Conservation (phyloP, 73 alveolate species). For the Symbiodinium pilosum region DNA sequence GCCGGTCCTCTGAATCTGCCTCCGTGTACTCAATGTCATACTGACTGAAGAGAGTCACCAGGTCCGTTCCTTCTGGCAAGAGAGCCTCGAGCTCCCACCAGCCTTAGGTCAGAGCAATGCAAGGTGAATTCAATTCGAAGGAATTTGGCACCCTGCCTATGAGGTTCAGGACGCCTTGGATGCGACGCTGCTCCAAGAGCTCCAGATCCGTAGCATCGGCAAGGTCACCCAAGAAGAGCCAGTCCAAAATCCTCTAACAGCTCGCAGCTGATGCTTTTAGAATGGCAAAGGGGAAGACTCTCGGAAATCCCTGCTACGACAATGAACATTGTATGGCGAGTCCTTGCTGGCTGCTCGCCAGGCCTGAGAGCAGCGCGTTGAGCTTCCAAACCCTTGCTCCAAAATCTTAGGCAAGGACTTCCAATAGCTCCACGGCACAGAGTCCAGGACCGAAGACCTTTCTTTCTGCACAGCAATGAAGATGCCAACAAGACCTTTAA, state of each 20-base stretch:
- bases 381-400: too few species aligned
- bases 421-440: conserved; percentile 83
- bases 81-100: conserved; percentile 71
- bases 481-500: too few species aligned
- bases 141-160: background rate
- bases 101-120: background rate
- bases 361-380: conserved; percentile 38
- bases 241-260: conserved; percentile 32
- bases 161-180: conserved; percentile 55
- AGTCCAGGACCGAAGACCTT: conserved; percentile 75
- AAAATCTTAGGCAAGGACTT: conserved; percentile 27
- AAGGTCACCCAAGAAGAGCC: conserved; percentile 66
- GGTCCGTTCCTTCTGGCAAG: conserved; percentile 60
- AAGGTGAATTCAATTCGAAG: too few species aligned
- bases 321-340: too few species aligned
- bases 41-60: conserved; percentile 29
- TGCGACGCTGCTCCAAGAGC: conserved; percentile 37
- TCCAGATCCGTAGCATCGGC: conserved; percentile 80
- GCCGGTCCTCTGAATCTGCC: conserved; percentile 67
- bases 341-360: conserved; percentile 86
- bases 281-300: background rate
- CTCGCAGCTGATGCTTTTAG: background rate
- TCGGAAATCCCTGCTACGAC: too few species aligned
- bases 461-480: too few species aligned
- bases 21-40: conserved; percentile 48